Evolutionary conservation across 2,329 filamentous ascomycete genomes (phyloP).

Genomic region (Aspergillus sergii): DNA sequence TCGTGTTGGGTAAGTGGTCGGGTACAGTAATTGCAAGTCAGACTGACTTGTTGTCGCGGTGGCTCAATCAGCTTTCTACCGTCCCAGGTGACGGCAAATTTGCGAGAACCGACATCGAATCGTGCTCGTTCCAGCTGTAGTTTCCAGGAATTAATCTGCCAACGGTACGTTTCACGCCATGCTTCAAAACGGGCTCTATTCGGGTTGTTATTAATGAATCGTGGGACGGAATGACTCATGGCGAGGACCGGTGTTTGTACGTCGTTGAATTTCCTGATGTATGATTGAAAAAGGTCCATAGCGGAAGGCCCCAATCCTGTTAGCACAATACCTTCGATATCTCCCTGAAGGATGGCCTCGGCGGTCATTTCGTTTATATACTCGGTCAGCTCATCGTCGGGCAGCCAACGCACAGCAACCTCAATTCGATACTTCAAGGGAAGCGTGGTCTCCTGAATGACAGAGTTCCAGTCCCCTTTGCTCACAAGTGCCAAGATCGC

Average conservation of each 20-base stretch:
- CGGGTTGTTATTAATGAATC: constrained; percentile 58
- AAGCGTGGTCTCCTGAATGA: constrained; percentile 60
- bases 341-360: constrained; percentile 55
- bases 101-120: constrained; percentile 62
- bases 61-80: constrained; percentile 53
- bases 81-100: constrained; percentile 53
- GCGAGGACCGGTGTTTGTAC: constrained; percentile 65
- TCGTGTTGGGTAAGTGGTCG: constrained; percentile 55
- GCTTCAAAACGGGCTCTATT: constrained; percentile 57
- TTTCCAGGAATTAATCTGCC: constrained; percentile 64
- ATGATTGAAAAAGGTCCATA: constrained; percentile 63
- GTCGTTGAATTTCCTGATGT: constrained; percentile 62
- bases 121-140: constrained; percentile 61
- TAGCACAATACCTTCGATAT: constrained; percentile 64
- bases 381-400: constrained; percentile 49
- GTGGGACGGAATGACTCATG: constrained; percentile 60
- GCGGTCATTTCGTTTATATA: constrained; percentile 59
- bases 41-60: constrained; percentile 56
- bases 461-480: constrained; percentile 61
- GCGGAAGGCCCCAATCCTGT: constrained; percentile 62
- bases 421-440: constrained; percentile 64
- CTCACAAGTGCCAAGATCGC: constrained; percentile 63
- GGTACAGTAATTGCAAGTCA: constrained; percentile 64
- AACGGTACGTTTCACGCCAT: constrained; percentile 65
- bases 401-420: constrained; percentile 58